Evolutionary conservation across 768 basidiomycete species (phyloP).

Genomic region (Sarcodon aspratus): DNA sequence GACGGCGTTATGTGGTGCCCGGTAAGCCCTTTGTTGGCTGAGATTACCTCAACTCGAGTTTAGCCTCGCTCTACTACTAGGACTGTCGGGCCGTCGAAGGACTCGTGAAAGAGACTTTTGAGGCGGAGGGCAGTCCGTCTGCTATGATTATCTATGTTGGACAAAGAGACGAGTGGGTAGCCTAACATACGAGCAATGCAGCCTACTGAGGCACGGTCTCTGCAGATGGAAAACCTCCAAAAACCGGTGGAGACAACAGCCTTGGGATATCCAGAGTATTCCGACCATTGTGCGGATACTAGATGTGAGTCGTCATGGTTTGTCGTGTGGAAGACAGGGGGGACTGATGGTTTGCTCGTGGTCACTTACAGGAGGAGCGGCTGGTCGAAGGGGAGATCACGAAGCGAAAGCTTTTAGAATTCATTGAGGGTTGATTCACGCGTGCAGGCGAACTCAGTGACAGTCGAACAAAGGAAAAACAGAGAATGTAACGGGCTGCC

Average conservation of each 20-base stretch:
- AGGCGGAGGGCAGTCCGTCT: conserved; percentile 28
- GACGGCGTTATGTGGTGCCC: conserved; percentile 61
- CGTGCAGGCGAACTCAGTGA: background rate
- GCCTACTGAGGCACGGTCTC: background rate
- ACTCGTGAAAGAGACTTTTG: conserved; percentile 40
- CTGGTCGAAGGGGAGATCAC: conserved; percentile 11
- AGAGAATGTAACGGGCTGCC: no score
- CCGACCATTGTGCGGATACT: conserved; percentile 57
- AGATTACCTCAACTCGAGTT: background rate
- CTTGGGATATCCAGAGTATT: conserved; percentile 47
- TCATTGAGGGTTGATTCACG: conserved; percentile 1
- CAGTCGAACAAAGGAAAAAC: no score
- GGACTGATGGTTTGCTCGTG: background rate
- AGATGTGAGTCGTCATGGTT: conserved; percentile 31
- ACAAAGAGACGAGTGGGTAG: conserved; percentile 43
- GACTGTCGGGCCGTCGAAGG: conserved; percentile 58
- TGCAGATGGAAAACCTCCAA: conserved; percentile 53
- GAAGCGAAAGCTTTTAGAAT: conserved; percentile 1
- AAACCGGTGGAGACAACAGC: conserved; percentile 48
- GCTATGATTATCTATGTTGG: conserved; percentile 64
- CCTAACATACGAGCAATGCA: background rate
- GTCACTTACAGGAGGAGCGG: conserved; percentile 5
- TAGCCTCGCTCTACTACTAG: conserved; percentile 17
- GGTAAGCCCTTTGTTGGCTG: conserved; percentile 25
- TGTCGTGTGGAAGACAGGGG: background rate